phyloP scores from a whole-genome alignment of 2,329 filamentous ascomycete genomes.

The Cytospora schulzeri region DNA sequence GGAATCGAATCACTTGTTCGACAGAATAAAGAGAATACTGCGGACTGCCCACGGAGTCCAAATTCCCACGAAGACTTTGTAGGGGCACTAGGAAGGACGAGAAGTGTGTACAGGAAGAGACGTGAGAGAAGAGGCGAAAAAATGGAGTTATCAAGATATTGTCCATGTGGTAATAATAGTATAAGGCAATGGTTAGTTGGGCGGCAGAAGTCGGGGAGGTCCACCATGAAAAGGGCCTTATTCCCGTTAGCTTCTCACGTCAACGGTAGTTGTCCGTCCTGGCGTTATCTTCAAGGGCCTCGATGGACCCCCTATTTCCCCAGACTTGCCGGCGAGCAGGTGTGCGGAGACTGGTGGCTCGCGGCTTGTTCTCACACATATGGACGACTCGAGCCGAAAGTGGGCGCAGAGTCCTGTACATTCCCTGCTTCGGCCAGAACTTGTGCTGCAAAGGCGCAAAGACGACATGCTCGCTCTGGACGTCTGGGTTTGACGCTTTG shows the following conservation, averaged over 20 bases:
- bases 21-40: not conserved
- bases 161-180: conserved; percentile 16
- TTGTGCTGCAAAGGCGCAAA: not conserved
- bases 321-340: not conserved
- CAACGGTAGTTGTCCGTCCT: conserved; percentile 26
- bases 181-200: not conserved
- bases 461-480: not conserved
- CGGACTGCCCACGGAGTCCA: conserved; percentile 7
- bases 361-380: not conserved
- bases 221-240: conserved; percentile 20
- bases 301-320: conserved; percentile 10
- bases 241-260: conserved; percentile 26
- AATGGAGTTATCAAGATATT: conserved; percentile 13
- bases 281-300: conserved; percentile 19
- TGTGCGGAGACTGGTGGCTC: not conserved
- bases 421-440: not conserved
- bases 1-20: conserved; percentile 14
- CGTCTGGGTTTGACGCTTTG: not conserved
- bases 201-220: conserved; percentile 8
- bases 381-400: not conserved
- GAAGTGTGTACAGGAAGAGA: conserved; percentile 1
- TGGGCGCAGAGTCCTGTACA: not conserved
- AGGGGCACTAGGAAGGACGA: conserved; percentile 10
- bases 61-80: conserved; percentile 7
- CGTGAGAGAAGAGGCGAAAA: conserved; percentile 6